Evolutionary conservation across 176 grass and related monocot species (phyloP).

Genomic region (Carex pumila): DNA sequence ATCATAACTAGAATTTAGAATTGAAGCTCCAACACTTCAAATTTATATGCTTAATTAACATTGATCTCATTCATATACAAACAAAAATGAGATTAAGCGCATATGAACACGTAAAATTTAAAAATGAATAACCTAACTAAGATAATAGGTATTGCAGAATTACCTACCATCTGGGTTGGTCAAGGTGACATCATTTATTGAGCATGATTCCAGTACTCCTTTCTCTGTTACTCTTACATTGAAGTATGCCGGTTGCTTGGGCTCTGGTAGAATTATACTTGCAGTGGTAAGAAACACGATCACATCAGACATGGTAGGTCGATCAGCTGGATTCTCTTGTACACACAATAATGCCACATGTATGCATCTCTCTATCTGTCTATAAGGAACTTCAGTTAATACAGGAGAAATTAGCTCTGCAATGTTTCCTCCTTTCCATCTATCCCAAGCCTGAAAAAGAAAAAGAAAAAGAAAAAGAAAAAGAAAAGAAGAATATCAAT

Average conservation of each 20-base stretch:
- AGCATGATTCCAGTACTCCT: not conserved
- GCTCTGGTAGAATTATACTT: not conserved
- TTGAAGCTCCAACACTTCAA: too few species aligned
- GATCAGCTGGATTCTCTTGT: conserved; percentile 9
- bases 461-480: not conserved
- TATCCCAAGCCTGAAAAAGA: not conserved
- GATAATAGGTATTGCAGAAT: not conserved
- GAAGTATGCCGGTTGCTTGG: conserved; percentile 14
- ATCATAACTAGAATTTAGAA: too few species aligned
- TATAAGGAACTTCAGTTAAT: not conserved
- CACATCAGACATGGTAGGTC: conserved; percentile 15
- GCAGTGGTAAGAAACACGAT: not conserved
- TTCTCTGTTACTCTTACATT: conserved; percentile 5
- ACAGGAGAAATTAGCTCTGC: not conserved
- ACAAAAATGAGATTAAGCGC: too few species aligned
- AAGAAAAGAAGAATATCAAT: not conserved
- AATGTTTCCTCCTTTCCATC: conserved; percentile 9
- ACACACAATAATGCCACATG: conserved; percentile 6
- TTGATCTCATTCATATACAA: too few species aligned
- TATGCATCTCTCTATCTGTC: conserved; percentile 10
- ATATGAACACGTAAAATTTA: too few species aligned
- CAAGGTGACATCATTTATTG: not conserved
- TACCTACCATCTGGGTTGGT: not conserved
- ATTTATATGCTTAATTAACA: too few species aligned
- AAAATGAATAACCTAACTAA: too few species aligned